Base-by-base conservation (phyloP, 73 alveolate genomes). In the Paramecium pentaurelia region DNA sequence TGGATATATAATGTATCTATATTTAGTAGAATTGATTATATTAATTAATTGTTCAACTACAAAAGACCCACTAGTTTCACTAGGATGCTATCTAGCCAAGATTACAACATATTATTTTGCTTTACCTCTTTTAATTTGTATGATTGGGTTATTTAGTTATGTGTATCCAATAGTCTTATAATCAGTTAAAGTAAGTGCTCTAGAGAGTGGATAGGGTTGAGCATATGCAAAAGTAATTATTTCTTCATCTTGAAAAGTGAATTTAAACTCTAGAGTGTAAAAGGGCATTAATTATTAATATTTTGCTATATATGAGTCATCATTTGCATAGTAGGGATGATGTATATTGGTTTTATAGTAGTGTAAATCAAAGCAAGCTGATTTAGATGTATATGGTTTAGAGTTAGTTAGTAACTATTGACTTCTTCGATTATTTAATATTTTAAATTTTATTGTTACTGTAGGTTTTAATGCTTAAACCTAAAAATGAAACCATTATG, bases 401-500 rank as follows among this genome's bases (percentile, higher is more conserved):
- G 16, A 64, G 12, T 64, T 64, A 18, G 84, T 64, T 14, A 64
- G 28, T 14, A 64, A 28, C 22, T 64, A 34, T 18, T 64, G 27
- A 0, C 47, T 64, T 64, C 84, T 28, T 27, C 84, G 16, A 34
- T 64, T 64, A 34, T 64, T 64, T 28, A 64, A 34, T 64, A 64
- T 64, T 64, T 64, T 64, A 34, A 64, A 64, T 32, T 34, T 28
- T 64, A 64, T 32, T 28, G 84, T 64, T 64, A 28, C 84, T 64
- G 42, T 64, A 64, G 42, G 47, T 64, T 54, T 54, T 54, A 54
- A 54, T 18, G 73, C 93, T 40, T 71, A 18, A 64, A 89, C 58
- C 20, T 85, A 25, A 71, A 89, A 89, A 89, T 89, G 58, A 73
- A 89, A 89, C 94, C 94, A 89, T 27, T 77, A 51, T 1, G 94